Evolutionary conservation across 768 basidiomycete genomes (phyloP), one percentile per base, ranked within the genome.

Genomic region (Pleurotus salmoneostramineus): DNA sequence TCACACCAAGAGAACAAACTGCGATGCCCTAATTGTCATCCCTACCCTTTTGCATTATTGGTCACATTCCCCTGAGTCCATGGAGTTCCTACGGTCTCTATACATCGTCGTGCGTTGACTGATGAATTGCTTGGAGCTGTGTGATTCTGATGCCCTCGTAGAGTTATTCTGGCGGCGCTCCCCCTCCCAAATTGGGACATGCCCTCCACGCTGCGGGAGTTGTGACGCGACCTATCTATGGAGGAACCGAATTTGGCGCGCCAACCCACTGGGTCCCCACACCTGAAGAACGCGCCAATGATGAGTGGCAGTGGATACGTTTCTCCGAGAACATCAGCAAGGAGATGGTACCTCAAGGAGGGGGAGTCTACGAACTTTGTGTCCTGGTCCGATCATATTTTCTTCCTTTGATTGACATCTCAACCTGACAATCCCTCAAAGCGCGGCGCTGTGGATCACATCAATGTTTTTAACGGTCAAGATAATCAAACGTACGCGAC

Each of bases 401-500:
- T 46, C 31, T 40, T 8, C 37, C 37, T 40, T 8, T 40, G 37
- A 10, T 40, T 2, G 37, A 40, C 8, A n/a, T 40, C n/a, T 40
- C 10, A 3, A n/a, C 10, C 37, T 40, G 10, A 40, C 37, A n/a
- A 8, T 8, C 37, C 37, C n/a, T 62, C 54, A 27, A 34, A 66
- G 45, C 66, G 45, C 5, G 60, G 65, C 48, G 64, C 67, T 7
- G 35, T 60, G 0, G 60, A 68, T 10, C 56, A 57, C 1, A 63
- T 68, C 27, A 66, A 64, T 40, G 44, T 70, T 2, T 63, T 62
- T 8, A 69, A 81, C 36, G 48, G 75, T 42, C 51, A 57, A 4
- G 71, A 73, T 58, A 65, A 68, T 4, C 65, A 62, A 43, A 79
- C 79, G 10, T 80, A 79, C 49, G 73, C 73, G 1, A 79, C 73